Evolutionary conservation across 73 alveolate species (phyloP).

Genomic region (Tetrahymena malaccensis): DNA sequence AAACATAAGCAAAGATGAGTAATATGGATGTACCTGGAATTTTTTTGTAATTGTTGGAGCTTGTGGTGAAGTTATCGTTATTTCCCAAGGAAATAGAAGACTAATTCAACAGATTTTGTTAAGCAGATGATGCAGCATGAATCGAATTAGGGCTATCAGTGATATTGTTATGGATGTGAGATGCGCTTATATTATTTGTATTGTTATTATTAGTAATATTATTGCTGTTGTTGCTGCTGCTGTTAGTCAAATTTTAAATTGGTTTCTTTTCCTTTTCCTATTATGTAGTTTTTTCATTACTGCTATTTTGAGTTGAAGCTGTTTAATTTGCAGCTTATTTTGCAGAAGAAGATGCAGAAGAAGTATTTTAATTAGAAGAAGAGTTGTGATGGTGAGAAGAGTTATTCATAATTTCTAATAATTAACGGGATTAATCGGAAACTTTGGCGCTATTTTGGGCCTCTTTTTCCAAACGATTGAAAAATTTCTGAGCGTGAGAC

Average conservation of each 20-base stretch:
- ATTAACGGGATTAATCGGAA: background rate
- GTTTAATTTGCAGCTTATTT: background rate
- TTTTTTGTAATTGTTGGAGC: background rate
- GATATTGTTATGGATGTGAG: background rate
- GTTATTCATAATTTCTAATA: background rate
- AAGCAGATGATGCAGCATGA: background rate
- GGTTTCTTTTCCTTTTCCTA: background rate
- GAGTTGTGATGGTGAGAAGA: background rate
- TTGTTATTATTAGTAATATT: background rate
- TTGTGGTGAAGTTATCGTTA: background rate
- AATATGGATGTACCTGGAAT: background rate
- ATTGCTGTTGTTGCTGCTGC: background rate
- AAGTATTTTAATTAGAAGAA: background rate
- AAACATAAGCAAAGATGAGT: background rate
- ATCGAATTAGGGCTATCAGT: background rate
- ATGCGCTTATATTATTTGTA: background rate
- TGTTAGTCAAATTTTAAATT: background rate
- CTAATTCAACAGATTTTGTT: background rate
- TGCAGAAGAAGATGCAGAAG: background rate
- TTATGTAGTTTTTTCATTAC: background rate
- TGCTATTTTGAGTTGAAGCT: background rate
- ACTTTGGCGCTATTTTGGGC: background rate
- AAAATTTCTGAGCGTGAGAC: conserved; percentile 77
- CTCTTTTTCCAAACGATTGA: conserved; percentile 53
- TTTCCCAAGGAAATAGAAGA: background rate